Percentiles rank a stretch among this genome's conserved stretches.
phyloP scores from a whole-genome alignment of 345 rosid genomes.

The Brassica carinata region DNA sequence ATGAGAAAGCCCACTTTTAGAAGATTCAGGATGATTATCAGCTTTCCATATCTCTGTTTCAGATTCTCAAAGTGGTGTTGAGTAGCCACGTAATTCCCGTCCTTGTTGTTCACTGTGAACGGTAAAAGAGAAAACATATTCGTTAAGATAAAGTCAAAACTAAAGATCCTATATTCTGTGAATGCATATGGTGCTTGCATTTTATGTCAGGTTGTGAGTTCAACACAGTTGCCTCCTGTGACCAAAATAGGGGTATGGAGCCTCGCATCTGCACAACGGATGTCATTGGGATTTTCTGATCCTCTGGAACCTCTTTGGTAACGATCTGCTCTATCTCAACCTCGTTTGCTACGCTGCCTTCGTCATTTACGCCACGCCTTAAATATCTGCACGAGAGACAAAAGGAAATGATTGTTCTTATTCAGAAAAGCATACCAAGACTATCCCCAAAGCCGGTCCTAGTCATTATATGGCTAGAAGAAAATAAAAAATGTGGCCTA shows the following conservation, averaged over 20 bases:
- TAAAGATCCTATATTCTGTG: neutral
- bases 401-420: neutral
- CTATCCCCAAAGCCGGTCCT: no score
- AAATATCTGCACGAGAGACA: conserved; percentile 56
- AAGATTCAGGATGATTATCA: conserved; percentile 72
- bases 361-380: conserved; percentile 88
- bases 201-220: conserved; percentile 79
- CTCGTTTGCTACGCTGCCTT: conserved; percentile 94
- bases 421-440: neutral
- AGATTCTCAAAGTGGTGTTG: conserved; percentile 81
- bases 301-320: conserved; percentile 69
- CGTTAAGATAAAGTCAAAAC: neutral
- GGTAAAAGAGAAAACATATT: conserved; percentile 16
- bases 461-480: no score
- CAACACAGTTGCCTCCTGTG: conserved; percentile 76
- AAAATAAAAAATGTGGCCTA: no score
- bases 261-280: conserved; percentile 93
- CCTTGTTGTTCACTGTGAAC: conserved; percentile 68
- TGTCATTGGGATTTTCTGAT: conserved; percentile 60
- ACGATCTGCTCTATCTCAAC: conserved; percentile 97
- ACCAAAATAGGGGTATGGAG: conserved; percentile 94
- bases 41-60: conserved; percentile 76
- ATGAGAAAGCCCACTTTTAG: conserved; percentile 58
- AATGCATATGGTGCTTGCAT: conserved; percentile 48
- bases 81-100: conserved; percentile 67